Evolutionary conservation across 805 yeast genomes (phyloP).

Genomic region (Scheffersomyces amazonensis): DNA sequence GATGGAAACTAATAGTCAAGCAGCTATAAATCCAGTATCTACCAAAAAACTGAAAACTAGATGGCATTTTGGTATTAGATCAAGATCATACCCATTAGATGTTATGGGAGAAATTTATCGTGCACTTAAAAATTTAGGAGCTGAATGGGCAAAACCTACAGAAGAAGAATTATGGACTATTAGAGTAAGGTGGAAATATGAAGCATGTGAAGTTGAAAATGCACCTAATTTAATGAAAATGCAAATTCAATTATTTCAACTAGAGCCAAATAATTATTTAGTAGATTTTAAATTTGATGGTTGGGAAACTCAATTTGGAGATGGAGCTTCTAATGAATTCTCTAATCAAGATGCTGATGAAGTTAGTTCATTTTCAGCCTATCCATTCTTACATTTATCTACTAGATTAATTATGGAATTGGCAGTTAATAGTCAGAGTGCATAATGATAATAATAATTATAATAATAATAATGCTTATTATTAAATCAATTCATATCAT

Average conservation of each 20-base stretch:
- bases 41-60: constrained; percentile 87
- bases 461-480: too few relatives aligned
- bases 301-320: constrained; percentile 56
- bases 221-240: constrained; percentile 85
- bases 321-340: constrained; percentile 1
- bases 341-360: constrained; percentile 50
- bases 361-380: constrained; percentile 88
- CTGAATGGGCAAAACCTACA: constrained; percentile 95
- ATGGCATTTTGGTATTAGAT: constrained; percentile 98
- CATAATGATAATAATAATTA: not conserved
- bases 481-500: too few relatives aligned
- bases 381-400: constrained; percentile 90
- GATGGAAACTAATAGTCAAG: constrained; percentile 46
- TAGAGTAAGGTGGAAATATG: constrained; percentile 88
- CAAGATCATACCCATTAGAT: constrained; percentile 93
- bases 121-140: constrained; percentile 89
- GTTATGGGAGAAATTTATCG: constrained; percentile 98
- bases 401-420: constrained; percentile 92
- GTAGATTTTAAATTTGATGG: constrained; percentile 98
- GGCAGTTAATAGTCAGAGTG: constrained; percentile 84
- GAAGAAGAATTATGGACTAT: constrained; percentile 97
- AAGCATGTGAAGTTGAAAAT: constrained; percentile 27
- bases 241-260: constrained; percentile 94
- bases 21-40: constrained; percentile 48
- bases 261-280: constrained; percentile 92